Base-by-base conservation (phyloP, 2,329 filamentous ascomycete species). In the Fusarium buharicum region DNA sequence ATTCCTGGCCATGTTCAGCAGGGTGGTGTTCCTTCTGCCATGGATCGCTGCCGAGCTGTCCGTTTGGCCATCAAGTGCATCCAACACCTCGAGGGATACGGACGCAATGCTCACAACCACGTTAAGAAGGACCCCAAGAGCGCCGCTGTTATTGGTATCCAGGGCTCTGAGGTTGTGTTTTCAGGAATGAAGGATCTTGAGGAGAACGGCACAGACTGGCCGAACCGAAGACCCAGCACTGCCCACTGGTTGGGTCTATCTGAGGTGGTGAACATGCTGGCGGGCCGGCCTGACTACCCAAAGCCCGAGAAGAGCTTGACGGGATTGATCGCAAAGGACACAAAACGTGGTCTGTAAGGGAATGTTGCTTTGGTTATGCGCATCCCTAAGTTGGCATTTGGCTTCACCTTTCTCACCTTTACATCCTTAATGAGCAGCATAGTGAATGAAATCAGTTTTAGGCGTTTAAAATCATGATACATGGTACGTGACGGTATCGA, bases 1-100 rank as follows among this genome's bases (percentile, higher is more conserved):
- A 94, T 96, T 46, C 93, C 93, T 1, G 93, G 93, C 13, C 93
- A 97, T 78, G 93, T 96, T 66, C 93, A 97, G 77, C 94, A 97
- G 79, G 93, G 93, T 68, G 93, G 92, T 55, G 92, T 91, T 38
- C 95, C 95, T 1, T 96, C 92, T 3, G 88, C 95, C 7, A 98
- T 99, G 93, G 95, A 99, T 78, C 90, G 95, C 51, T 93, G 94
- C 70, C 88, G 95, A 41, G 94, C 95, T 2, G 90, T 97, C 20
- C 86, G 95, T 46, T 88, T 99, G 72, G 92, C 93, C 10, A 95
- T 98, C 77, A 94, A 93, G 79, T 96, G 92, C 74, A 90, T 98
- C 73, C 88, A 97, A 80, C 93, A 97, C 73, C 82, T 99, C 4
- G 95, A 99, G 78, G 77, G 78, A 18, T 97, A 88, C 71, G 87